Evolutionary conservation across 805 yeast genomes (phyloP).

Genomic region (Ogataea pilisensis): DNA sequence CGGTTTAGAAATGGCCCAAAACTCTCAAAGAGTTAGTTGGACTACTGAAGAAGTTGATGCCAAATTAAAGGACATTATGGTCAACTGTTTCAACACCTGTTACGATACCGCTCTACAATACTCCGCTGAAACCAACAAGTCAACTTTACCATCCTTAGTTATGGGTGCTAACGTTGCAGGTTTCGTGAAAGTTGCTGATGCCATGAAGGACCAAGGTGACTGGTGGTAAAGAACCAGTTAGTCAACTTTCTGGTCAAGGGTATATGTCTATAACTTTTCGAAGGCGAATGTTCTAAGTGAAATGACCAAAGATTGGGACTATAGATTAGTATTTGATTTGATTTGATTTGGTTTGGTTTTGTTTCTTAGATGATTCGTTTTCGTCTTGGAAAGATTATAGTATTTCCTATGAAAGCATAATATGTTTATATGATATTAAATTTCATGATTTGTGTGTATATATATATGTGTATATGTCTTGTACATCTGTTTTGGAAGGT

Average conservation of each 20-base stretch:
- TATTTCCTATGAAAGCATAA: too few relatives aligned
- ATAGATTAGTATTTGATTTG: too few relatives aligned
- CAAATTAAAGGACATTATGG: slow-evolving; percentile 90
- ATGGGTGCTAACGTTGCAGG: slow-evolving; percentile 99
- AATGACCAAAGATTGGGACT: not conserved
- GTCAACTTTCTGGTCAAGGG: too few relatives aligned
- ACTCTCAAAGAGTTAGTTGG: slow-evolving; percentile 92
- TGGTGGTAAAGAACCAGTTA: slow-evolving; percentile 37
- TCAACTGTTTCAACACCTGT: slow-evolving; percentile 88
- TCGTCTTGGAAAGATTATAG: too few relatives aligned
- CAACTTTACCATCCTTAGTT: slow-evolving; percentile 85
- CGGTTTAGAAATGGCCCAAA: slow-evolving; percentile 99
- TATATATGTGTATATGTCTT: too few relatives aligned
- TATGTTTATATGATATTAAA: too few relatives aligned
- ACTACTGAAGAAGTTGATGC: slow-evolving; percentile 87
- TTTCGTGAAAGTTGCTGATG: slow-evolving; percentile 96
- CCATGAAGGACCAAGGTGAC: slow-evolving; percentile 98
- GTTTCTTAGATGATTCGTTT: not conserved
- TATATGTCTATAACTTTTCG: too few relatives aligned
- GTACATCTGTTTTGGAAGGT: too few relatives aligned
- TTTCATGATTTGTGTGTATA: too few relatives aligned
- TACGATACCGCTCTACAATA: slow-evolving; percentile 80
- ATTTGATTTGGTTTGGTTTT: not conserved
- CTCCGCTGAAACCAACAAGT: slow-evolving; percentile 62
- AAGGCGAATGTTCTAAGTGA: too few relatives aligned